Evolutionary conservation across 495 filamentous ascomycete genomes (phyloP), one percentile per base, ranked within the genome.

Genomic region (Podospora comata): DNA sequence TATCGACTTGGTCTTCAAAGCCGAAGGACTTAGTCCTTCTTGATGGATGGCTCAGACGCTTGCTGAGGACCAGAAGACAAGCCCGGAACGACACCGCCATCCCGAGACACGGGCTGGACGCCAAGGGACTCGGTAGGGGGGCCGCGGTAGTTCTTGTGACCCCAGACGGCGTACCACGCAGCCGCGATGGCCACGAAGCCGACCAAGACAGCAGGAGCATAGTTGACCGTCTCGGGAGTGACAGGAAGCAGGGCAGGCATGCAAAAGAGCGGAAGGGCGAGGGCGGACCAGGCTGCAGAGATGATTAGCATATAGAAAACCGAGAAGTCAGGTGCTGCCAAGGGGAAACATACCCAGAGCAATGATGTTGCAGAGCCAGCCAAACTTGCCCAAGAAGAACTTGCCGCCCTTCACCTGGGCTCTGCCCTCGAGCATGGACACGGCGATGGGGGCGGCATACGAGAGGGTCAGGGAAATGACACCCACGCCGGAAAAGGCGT

Each of bases 91-190:
- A 39, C 66, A 13, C 18, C 61, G 7, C 23, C 4, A 3, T 53
- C 15, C 7, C 26, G 20, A 5, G 57, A 27, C 16, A 65, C 16
- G 1, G 70, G 62, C 2, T 62, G 64, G 4, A 68, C 56, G 2
- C 66, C 71, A 13, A 75, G 28, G 5, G 63, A 59, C 62, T 73
- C 72, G 13, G 75, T 78, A 5, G 89, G 89, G 0, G 91, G 91
- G 0, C 91, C 91, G 11, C 79, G 83, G 74, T 92, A 92, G 70
- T 89, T 82, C 76, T 88, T 89, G 67, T 87, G 84, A 48, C 90
- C 90, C 81, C 90, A 81, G 55, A 74, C 71, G 13, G 71, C 70
- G 73, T 83, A 83, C 80, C 79, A 83, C 55, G 71, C 65, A 5
- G 71, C 71, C 18, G 79, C 83, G 28, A 88, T 75, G 15, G 78